These are phyloP conservation scores for Emergomyces pasteurianus DNA, from an alignment of 2,329 filamentous ascomycete species.

Conservation along the genomic window DNA sequence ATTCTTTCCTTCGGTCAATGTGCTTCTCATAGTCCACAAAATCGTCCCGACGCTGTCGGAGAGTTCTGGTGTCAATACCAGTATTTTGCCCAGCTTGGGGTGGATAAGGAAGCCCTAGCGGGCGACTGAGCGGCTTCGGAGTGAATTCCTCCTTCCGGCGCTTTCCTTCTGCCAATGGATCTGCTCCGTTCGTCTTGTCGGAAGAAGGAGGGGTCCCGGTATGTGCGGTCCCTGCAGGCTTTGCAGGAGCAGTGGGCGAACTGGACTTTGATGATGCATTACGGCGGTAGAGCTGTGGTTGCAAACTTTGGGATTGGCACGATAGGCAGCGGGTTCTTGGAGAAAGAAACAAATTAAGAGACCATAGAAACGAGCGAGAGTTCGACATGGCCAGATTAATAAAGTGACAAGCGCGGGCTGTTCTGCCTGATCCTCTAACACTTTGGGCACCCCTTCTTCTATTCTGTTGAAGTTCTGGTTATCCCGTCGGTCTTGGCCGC, in stretches of 20 bases:
- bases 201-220: neutral
- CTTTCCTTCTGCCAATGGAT: neutral
- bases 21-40: constrained; percentile 81
- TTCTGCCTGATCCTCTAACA: neutral
- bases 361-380: neutral
- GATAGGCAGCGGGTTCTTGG: constrained; percentile 22
- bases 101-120: constrained; percentile 68
- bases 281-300: constrained; percentile 6
- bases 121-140: constrained; percentile 49
- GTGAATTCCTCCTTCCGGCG: constrained; percentile 23
- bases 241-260: constrained; percentile 4
- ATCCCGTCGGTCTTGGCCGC: too few species aligned
- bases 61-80: constrained; percentile 56
- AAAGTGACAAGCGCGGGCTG: neutral
- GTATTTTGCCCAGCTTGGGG: constrained; percentile 71
- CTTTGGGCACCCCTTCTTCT: too few species aligned
- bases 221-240: neutral
- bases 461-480: too few species aligned
- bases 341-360: neutral
- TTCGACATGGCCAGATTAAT: neutral
- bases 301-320: constrained; percentile 23
- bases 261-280: constrained; percentile 8
- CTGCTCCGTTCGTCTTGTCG: neutral
- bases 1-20: constrained; percentile 57
- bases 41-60: constrained; percentile 61